phyloP scores from a whole-genome alignment of 345 rosid species.

The Schrenkiella parvula region DNA sequence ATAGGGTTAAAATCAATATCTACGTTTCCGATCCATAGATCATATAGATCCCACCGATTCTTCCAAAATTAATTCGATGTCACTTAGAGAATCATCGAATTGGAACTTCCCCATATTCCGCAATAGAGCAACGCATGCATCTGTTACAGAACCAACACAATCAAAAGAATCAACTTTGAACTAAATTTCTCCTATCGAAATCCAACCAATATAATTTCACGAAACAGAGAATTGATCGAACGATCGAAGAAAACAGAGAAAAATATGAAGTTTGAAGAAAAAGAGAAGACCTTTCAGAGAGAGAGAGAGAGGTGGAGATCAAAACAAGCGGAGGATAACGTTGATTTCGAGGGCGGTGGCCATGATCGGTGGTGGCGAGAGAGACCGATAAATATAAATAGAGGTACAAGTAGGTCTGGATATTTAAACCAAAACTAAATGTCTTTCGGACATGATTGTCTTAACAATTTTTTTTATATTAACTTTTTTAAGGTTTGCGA shows the following conservation, averaged over 20 bases:
- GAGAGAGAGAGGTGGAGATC: slow-evolving; percentile 6
- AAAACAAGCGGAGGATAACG: slow-evolving; percentile 13
- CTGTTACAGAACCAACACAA: background rate
- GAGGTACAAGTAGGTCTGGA: slow-evolving; percentile 28
- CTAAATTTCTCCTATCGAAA: background rate
- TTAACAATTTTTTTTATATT: background rate
- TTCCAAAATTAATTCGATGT: background rate
- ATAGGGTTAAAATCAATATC: background rate
- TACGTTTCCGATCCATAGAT: slow-evolving; percentile 6
- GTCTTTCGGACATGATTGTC: background rate
- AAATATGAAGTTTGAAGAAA: background rate
- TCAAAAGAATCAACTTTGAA: background rate
- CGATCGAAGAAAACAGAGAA: slow-evolving; percentile 8
- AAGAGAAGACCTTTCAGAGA: background rate
- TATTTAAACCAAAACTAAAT: slow-evolving; percentile 6
- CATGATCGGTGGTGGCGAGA: slow-evolving; percentile 26
- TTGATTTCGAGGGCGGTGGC: slow-evolving; percentile 11
- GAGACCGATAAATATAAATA: slow-evolving; percentile 12
- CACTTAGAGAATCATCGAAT: background rate
- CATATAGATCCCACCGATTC: background rate
- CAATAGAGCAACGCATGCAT: slow-evolving; percentile 30
- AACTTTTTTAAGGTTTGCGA: background rate
- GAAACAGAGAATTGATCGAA: background rate
- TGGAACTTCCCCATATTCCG: background rate
- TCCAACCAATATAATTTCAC: background rate